These are phyloP conservation scores for Paraphaeosphaeria sporulosa DNA, from an alignment of 2,329 filamentous ascomycete species.

Conservation along the genomic window DNA sequence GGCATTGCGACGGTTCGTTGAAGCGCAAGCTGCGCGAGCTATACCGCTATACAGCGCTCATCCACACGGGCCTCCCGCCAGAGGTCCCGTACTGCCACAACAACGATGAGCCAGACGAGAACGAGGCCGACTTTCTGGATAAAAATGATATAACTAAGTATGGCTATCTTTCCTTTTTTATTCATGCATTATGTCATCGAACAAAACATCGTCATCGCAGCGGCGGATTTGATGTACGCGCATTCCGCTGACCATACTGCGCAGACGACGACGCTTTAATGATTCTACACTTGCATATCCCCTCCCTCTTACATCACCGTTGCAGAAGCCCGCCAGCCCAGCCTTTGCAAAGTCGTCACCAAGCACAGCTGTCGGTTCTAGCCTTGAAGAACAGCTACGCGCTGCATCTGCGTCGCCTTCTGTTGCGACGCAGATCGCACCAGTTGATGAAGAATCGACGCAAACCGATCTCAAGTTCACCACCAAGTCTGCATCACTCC, in stretches of 20 bases:
- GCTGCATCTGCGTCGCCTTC: slow-evolving; percentile 47
- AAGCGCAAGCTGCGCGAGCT: slow-evolving; percentile 92
- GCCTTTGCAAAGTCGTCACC: slow-evolving; percentile 30
- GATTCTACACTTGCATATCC: slow-evolving; percentile 60
- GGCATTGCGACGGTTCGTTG: slow-evolving; percentile 73
- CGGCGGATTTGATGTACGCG: slow-evolving; percentile 30
- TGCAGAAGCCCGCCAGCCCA: slow-evolving; percentile 30
- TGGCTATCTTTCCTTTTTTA: slow-evolving; percentile 25
- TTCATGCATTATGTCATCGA: slow-evolving; percentile 2
- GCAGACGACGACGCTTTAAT: slow-evolving; percentile 65
- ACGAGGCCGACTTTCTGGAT: slow-evolving; percentile 63
- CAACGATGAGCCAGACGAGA: slow-evolving; percentile 60
- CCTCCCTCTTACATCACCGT: slow-evolving; percentile 34
- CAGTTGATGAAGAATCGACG: slow-evolving; percentile 25
- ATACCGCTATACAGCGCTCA: slow-evolving; percentile 76
- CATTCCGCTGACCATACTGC: slow-evolving; percentile 40
- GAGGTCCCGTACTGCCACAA: slow-evolving; percentile 65
- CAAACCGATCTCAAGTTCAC: slow-evolving; percentile 23
- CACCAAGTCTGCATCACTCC: slow-evolving; percentile 18
- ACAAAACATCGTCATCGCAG: slow-evolving; percentile 19
- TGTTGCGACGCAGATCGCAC: slow-evolving; percentile 32
- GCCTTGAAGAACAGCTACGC: slow-evolving; percentile 44
- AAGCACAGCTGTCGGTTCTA: slow-evolving; percentile 29
- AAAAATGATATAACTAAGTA: slow-evolving; percentile 66
- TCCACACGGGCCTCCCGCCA: slow-evolving; percentile 62